Evolutionary conservation across 2,329 filamentous ascomycete species (phyloP).

Genomic region (Aspergillus fijiensis): DNA sequence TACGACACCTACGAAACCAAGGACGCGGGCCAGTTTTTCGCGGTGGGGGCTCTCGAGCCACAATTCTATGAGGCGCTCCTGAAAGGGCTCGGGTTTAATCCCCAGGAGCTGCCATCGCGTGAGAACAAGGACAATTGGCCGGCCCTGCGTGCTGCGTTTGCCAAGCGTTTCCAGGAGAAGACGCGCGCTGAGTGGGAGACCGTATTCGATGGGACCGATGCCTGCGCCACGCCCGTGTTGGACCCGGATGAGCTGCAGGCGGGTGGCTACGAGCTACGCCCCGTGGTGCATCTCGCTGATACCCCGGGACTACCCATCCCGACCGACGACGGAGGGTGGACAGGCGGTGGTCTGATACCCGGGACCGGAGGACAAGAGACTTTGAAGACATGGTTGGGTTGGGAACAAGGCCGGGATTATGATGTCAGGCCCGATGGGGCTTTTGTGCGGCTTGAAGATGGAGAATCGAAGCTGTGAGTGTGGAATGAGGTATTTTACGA

Average conservation of each 20-base stretch:
- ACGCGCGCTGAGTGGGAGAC: conserved; percentile 77
- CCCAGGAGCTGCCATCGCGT: conserved; percentile 48
- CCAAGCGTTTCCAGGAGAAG: conserved; percentile 64
- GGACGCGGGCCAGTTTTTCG: conserved; percentile 71
- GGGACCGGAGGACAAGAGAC: conserved; percentile 72
- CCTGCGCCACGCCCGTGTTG: conserved; percentile 86
- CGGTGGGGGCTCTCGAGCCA: conserved; percentile 87
- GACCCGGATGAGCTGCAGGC: conserved; percentile 69
- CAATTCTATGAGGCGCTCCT: conserved; percentile 75
- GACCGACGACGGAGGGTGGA: conserved; percentile 68
- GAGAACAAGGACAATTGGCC: conserved; percentile 67
- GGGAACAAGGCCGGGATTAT: conserved; percentile 70
- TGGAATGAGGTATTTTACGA: not conserved
- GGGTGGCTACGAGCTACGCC: conserved; percentile 50
- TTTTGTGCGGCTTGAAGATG: conserved; percentile 52
- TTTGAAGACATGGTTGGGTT: conserved; percentile 72
- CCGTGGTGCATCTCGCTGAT: conserved; percentile 54
- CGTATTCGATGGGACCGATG: conserved; percentile 86
- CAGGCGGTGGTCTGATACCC: conserved; percentile 57
- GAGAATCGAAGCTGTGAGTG: conserved; percentile 28
- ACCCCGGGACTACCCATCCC: conserved; percentile 65
- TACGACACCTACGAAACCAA: conserved; percentile 87
- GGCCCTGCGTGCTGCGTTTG: conserved; percentile 62
- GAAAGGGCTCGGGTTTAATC: conserved; percentile 62
- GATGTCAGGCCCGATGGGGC: conserved; percentile 61